Percentiles rank a stretch among this genome's conserved stretches.
Conservation (phyloP, 208 protist species). For the Phytomonas sp. region DNA sequence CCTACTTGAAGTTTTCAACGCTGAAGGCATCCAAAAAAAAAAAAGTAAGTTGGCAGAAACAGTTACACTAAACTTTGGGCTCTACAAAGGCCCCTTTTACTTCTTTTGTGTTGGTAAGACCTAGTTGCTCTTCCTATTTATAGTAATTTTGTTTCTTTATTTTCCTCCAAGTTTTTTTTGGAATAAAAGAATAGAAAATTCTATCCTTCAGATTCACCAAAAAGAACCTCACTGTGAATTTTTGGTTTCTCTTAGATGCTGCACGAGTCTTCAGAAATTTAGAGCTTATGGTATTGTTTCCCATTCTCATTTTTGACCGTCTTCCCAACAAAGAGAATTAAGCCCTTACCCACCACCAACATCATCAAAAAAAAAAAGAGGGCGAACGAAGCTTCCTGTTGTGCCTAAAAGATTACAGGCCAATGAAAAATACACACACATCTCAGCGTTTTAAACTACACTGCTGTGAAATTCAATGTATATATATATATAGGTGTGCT, state of each 20-base stretch:
- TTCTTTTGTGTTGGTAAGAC: not conserved
- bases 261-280: not conserved
- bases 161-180: not conserved
- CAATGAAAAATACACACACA: not conserved
- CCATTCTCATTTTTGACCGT: not conserved
- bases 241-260: not conserved
- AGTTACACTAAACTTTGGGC: not conserved
- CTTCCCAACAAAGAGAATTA: not conserved
- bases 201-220: not conserved
- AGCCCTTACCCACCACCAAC: not conserved
- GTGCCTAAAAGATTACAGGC: not conserved
- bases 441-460: not conserved
- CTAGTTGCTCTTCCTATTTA: not conserved
- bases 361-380: not conserved
- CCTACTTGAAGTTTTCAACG: not conserved
- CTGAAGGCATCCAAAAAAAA: not conserved
- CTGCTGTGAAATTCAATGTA: not conserved
- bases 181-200: not conserved
- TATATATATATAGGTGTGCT: slow-evolving; percentile 8
- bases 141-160: not conserved
- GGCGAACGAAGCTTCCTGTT: not conserved
- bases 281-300: not conserved
- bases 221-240: not conserved
- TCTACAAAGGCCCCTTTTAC: not conserved
- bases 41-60: not conserved